A percentile compares a stretch with the other conserved stretches of the same genome.
Evolutionary conservation across 2,329 filamentous ascomycete species (phyloP).

Genomic region (Teratosphaeria viscida): DNA sequence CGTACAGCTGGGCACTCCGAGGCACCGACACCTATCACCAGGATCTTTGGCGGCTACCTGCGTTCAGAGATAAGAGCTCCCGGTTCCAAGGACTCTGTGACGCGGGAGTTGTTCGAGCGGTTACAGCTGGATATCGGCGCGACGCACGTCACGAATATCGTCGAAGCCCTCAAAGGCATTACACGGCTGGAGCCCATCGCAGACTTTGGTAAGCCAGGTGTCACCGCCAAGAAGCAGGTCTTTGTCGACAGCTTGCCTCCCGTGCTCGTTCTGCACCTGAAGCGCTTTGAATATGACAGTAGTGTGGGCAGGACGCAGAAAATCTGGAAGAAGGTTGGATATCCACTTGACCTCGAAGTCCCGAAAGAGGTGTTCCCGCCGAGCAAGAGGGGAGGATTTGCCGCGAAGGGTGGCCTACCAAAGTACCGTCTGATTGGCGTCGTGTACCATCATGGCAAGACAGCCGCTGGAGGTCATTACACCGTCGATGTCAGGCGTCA

Average conservation of each 20-base stretch:
- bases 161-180: constrained; percentile 77
- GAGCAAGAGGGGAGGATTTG: constrained; percentile 55
- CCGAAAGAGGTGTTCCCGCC: constrained; percentile 80
- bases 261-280: constrained; percentile 86
- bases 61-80: constrained; percentile 81
- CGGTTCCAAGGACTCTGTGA: constrained; percentile 82
- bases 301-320: constrained; percentile 74
- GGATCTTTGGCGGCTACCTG: constrained; percentile 86
- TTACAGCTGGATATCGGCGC: constrained; percentile 90
- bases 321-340: constrained; percentile 97
- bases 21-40: constrained; percentile 64
- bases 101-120: constrained; percentile 85
- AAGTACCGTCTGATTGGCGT: constrained; percentile 81
- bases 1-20: constrained; percentile 59
- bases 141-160: constrained; percentile 75
- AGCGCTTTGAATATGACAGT: constrained; percentile 93
- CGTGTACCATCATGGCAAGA: constrained; percentile 96
- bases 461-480: constrained; percentile 91
- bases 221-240: constrained; percentile 75
- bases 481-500: constrained; percentile 94
- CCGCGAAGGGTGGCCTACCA: constrained; percentile 55
- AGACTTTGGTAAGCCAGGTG: constrained; percentile 66
- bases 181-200: constrained; percentile 77
- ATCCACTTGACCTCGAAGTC: constrained; percentile 88
- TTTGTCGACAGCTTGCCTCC: constrained; percentile 87